Conservation (phyloP, 306 rosid genomes). For the Sphenostylis stenocarpa region DNA sequence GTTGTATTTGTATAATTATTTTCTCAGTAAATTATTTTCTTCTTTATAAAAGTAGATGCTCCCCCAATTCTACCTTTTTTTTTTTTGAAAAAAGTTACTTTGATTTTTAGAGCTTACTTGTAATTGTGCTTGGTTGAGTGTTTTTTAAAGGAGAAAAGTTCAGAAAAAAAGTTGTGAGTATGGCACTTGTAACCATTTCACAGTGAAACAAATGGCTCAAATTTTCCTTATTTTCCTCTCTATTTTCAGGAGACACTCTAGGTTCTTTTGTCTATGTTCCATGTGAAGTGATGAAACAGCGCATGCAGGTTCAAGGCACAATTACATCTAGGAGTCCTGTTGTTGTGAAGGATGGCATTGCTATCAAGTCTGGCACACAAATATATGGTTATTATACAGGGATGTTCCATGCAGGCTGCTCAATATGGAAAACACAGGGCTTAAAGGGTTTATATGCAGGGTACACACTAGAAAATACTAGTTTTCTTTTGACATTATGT, state of each 20-base stretch:
- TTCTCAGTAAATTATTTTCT: background rate
- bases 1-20: background rate
- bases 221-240: conserved; percentile 30
- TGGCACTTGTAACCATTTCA: conserved; percentile 26
- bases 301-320: conserved; percentile 96
- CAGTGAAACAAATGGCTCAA: conserved; percentile 26
- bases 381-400: conserved; percentile 81
- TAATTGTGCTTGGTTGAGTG: background rate
- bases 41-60: background rate
- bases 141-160: background rate
- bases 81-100: background rate
- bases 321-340: conserved; percentile 65
- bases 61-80: background rate
- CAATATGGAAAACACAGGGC: conserved; percentile 83
- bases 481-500: background rate
- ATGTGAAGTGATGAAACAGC: conserved; percentile 90
- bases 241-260: conserved; percentile 81
- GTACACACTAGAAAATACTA: conserved; percentile 37
- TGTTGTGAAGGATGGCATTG: conserved; percentile 46
- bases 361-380: conserved; percentile 53
- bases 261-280: conserved; percentile 97
- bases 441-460: conserved; percentile 88
- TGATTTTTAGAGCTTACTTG: background rate
- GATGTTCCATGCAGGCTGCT: conserved; percentile 79
- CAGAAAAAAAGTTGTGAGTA: background rate